Evolutionary conservation across 495 filamentous ascomycete genomes (phyloP).

Genomic region (Penicillium chermesinum): DNA sequence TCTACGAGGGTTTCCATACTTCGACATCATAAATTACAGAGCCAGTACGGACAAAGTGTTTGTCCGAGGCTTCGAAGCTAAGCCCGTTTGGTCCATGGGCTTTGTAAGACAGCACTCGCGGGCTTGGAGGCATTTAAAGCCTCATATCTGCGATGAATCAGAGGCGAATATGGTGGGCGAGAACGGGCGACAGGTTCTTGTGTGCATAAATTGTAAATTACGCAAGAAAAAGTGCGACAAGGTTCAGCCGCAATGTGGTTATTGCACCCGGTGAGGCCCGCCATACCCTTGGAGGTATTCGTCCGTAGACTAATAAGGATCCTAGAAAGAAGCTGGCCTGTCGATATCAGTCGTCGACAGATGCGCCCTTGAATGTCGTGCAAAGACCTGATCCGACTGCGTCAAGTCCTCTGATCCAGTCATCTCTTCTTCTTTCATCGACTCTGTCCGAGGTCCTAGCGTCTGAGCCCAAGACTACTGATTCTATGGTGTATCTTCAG

Average conservation of each 20-base stretch:
- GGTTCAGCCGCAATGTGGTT: slow-evolving; percentile 27
- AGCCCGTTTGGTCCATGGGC: too few species aligned
- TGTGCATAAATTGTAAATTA: slow-evolving; percentile 31
- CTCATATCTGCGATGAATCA: too few species aligned
- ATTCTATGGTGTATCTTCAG: slow-evolving; percentile 16
- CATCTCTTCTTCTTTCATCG: slow-evolving; percentile 5
- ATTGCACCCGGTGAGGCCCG: slow-evolving; percentile 25
- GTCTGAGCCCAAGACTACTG: not conserved
- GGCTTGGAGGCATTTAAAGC: too few species aligned
- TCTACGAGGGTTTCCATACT: too few species aligned
- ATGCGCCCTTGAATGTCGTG: not conserved
- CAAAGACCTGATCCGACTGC: not conserved
- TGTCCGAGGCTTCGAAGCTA: too few species aligned
- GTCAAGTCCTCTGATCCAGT: slow-evolving; percentile 8
- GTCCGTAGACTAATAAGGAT: too few species aligned
- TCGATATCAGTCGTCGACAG: not conserved
- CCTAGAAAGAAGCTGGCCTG: slow-evolving; percentile 16
- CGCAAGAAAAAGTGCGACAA: slow-evolving; percentile 40
- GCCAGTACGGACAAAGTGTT: too few species aligned
- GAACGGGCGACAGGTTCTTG: not conserved
- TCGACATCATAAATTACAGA: too few species aligned
- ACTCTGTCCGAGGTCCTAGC: slow-evolving; percentile 4
- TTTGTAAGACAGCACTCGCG: too few species aligned
- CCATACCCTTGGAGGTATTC: not conserved
- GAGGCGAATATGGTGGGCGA: not conserved